Conservation (phyloP, 192 early-diverging fungal genomes). For the Thamnidium elegans region DNA sequence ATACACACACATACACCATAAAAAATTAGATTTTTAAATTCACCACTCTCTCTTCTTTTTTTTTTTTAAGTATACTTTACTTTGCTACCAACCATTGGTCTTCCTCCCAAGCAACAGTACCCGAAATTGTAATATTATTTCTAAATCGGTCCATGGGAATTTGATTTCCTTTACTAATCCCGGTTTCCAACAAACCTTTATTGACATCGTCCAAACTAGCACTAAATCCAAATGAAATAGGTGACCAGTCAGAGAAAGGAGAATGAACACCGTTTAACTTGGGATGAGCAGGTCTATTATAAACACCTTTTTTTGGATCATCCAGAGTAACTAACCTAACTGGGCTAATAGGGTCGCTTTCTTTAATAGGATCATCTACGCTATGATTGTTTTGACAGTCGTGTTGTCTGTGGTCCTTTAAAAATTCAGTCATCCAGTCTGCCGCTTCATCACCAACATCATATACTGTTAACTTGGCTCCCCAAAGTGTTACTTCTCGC, state of each 20-base stretch:
- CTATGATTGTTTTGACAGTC: constrained; percentile 5
- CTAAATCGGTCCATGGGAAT: constrained; percentile 32
- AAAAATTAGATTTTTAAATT: neutral
- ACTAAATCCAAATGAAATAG: constrained; percentile 30
- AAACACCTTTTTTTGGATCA: constrained; percentile 19
- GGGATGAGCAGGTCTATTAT: constrained; percentile 30
- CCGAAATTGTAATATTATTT: constrained; percentile 30
- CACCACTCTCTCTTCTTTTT: no score
- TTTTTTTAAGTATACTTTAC: constrained; percentile 8
- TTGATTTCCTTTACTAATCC: constrained; percentile 21
- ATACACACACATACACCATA: no score
- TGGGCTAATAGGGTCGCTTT: neutral
- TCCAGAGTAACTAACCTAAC: constrained; percentile 26
- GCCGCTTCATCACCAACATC: constrained; percentile 66
- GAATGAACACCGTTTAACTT: constrained; percentile 27
- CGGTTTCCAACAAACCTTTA: neutral
- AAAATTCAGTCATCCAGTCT: constrained; percentile 51
- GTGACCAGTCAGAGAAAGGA: constrained; percentile 33
- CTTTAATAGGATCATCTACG: neutral
- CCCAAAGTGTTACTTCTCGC: constrained; percentile 39
- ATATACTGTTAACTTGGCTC: constrained; percentile 39
- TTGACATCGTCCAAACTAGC: constrained; percentile 27
- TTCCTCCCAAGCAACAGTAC: constrained; percentile 35
- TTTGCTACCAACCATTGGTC: constrained; percentile 38
- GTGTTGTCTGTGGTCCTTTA: constrained; percentile 8